These are phyloP conservation scores for Fraxinus anomala DNA, from an alignment of 257 asterid genomes.

Conservation along the genomic window DNA sequence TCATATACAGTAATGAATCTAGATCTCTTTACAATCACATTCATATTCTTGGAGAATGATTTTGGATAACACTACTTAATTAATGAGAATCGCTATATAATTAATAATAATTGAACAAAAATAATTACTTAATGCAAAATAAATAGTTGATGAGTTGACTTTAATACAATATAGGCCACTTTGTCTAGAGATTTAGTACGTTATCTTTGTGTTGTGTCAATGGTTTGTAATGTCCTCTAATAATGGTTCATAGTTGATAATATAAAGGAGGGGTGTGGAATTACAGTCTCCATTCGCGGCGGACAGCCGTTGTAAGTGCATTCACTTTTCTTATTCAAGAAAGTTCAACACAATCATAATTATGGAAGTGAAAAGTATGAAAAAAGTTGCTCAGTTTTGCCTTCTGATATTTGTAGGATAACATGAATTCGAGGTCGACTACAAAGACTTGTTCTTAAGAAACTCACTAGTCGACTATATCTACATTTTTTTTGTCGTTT, in stretches of 20 bases:
- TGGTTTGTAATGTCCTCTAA: not conserved
- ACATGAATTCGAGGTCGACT: no score
- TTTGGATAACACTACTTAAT: slow-evolving; percentile 1
- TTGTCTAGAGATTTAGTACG: not conserved
- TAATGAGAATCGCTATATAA: not conserved
- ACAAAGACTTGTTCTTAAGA: no score
- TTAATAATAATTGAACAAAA: not conserved
- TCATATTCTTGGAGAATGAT: not conserved
- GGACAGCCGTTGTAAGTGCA: slow-evolving; percentile 4
- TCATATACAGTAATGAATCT: slow-evolving; percentile 12
- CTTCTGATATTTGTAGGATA: not conserved
- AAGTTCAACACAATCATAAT: not conserved
- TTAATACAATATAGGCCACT: not conserved
- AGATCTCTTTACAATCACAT: slow-evolving; percentile 13
- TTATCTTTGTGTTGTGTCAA: not conserved
- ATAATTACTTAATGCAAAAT: not conserved
- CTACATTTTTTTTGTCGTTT: no score
- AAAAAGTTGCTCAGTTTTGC: not conserved
- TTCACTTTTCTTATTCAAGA: not conserved
- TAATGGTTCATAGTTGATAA: not conserved
- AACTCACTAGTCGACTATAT: no score
- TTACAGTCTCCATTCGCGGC: slow-evolving; percentile 4
- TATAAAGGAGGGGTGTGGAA: not conserved
- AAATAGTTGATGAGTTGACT: not conserved
- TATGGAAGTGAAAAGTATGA: not conserved